These are phyloP conservation scores for Coniochaeta sp. DNA, from an alignment of 2,329 filamentous ascomycete species.

Conservation along the genomic window DNA sequence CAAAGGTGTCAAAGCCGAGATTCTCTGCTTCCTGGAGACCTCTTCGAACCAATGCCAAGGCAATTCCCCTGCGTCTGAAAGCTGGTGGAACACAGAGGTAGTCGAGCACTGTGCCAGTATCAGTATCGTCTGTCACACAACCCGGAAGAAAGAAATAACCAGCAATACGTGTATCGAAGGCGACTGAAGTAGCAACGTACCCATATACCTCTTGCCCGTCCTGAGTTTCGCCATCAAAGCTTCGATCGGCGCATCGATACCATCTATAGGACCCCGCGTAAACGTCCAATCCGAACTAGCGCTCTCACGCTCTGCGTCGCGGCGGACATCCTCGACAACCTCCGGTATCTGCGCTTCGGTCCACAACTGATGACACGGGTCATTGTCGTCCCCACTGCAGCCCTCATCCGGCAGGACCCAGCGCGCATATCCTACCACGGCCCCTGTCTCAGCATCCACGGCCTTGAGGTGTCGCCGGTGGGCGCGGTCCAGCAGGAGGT, in stretches of 20 bases:
- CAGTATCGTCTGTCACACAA: not conserved
- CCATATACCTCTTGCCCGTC: not conserved
- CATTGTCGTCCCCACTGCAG: not conserved
- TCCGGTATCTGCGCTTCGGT: slow-evolving; percentile 1
- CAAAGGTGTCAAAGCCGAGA: slow-evolving; percentile 14
- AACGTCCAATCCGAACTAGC: slow-evolving; percentile 1
- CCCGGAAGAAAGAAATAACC: too few relatives aligned
- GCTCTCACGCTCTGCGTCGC: not conserved
- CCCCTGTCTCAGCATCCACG: slow-evolving; percentile 12
- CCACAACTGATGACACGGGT: not conserved
- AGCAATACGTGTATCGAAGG: not conserved
- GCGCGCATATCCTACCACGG: slow-evolving; percentile 13
- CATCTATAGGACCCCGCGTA: not conserved
- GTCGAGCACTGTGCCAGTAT: slow-evolving; percentile 11
- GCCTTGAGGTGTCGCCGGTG: slow-evolving; percentile 13
- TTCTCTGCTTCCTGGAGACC: slow-evolving; percentile 13
- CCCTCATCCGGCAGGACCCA: slow-evolving; percentile 11
- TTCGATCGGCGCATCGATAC: not conserved
- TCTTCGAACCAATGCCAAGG: slow-evolving; percentile 10
- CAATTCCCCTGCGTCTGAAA: slow-evolving; percentile 14
- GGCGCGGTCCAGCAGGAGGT: slow-evolving; percentile 10
- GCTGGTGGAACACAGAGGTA: slow-evolving; percentile 17
- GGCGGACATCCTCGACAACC: not conserved
- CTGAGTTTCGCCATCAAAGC: not conserved
- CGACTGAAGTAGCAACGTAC: not conserved